A percentile compares a stretch with the other conserved stretches of the same genome.
phyloP scores from a whole-genome alignment of 805 yeast genomes.

The Metschnikowia noctiluminum region DNA sequence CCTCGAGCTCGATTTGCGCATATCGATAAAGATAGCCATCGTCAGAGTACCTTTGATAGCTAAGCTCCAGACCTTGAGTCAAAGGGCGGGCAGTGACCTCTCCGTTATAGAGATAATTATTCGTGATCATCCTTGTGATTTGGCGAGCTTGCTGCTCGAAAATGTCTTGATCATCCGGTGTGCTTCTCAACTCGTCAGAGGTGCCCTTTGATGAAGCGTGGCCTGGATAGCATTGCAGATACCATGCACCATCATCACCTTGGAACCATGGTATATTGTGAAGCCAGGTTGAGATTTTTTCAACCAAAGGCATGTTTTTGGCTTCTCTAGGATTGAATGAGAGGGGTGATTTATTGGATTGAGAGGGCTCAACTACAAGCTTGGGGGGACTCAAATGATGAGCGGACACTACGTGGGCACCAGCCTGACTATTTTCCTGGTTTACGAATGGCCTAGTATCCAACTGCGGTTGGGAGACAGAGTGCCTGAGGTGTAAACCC shows the following conservation, averaged over 20 bases:
- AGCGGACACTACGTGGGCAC: slow-evolving; percentile 8
- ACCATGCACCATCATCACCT: slow-evolving; percentile 20
- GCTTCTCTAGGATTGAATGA: slow-evolving; percentile 61
- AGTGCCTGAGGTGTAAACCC: slow-evolving; percentile 7
- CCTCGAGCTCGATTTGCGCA: slow-evolving; percentile 12
- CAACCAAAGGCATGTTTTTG: slow-evolving; percentile 60
- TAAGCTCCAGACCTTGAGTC: slow-evolving; percentile 12
- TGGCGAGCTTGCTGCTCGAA: slow-evolving; percentile 52
- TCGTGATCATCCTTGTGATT: slow-evolving; percentile 37
- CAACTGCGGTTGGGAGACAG: slow-evolving; percentile 9
- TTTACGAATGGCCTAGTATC: slow-evolving; percentile 9
- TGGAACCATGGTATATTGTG: slow-evolving; percentile 49
- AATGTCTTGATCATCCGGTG: slow-evolving; percentile 41
- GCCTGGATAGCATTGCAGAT: slow-evolving; percentile 52
- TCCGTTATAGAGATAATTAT: slow-evolving; percentile 15
- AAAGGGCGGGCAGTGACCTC: slow-evolving; percentile 16
- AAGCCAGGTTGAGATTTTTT: slow-evolving; percentile 68
- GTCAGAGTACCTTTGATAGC: slow-evolving; percentile 12
- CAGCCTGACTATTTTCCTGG: slow-evolving; percentile 8
- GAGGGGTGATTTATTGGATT: slow-evolving; percentile 34
- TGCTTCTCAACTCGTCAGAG: slow-evolving; percentile 11
- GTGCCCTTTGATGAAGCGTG: slow-evolving; percentile 26
- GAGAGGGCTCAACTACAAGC: slow-evolving; percentile 5
- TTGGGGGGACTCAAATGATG: slow-evolving; percentile 7
- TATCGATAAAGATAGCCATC: slow-evolving; percentile 15